phyloP scores from a whole-genome alignment of 371 early-diverging fungal genomes.

The Mucor sp. region DNA sequence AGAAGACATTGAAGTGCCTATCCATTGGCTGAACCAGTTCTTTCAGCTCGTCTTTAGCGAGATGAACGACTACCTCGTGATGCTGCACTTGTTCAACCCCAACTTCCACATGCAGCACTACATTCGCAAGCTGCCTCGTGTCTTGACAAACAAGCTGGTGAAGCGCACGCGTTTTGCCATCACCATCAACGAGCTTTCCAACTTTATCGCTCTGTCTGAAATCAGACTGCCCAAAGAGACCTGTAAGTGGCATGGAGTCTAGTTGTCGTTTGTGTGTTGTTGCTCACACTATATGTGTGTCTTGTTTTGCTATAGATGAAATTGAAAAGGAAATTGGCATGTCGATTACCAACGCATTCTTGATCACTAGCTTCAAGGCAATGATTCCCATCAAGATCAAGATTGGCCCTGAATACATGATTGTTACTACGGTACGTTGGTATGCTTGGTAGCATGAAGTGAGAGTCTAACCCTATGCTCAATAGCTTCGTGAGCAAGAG shows the following conservation, averaged over 20 bases:
- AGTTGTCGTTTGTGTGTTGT: too few species aligned
- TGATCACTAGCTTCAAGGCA: conserved; percentile 52
- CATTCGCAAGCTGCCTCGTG: conserved; percentile 43
- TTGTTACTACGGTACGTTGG: conserved; percentile 60
- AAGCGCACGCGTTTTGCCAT: conserved; percentile 61
- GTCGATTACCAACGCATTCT: conserved; percentile 57
- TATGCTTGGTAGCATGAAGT: neutral
- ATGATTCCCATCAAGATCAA: conserved; percentile 76
- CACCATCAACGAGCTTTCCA: conserved; percentile 59
- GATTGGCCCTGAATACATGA: conserved; percentile 74
- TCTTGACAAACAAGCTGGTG: conserved; percentile 53
- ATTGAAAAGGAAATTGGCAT: conserved; percentile 65
- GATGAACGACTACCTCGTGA: conserved; percentile 43
- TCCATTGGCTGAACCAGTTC: conserved; percentile 71
- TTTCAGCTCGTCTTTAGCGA: conserved; percentile 68
- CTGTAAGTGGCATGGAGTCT: conserved; percentile 39
- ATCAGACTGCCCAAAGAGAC: conserved; percentile 75
- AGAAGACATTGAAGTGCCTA: conserved; percentile 72
- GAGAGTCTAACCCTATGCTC: too few species aligned
- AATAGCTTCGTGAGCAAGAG: conserved; percentile 58
- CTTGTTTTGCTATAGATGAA: conserved; percentile 47
- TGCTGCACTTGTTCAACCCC: conserved; percentile 63
- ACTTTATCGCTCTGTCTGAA: conserved; percentile 65
- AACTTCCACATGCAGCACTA: conserved; percentile 60
- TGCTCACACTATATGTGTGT: too few species aligned